Percentiles rank a stretch among this genome's conserved stretches.
phyloP scores from a whole-genome alignment of 192 early-diverging fungal genomes.

The Bifiguratus adelaidae region DNA sequence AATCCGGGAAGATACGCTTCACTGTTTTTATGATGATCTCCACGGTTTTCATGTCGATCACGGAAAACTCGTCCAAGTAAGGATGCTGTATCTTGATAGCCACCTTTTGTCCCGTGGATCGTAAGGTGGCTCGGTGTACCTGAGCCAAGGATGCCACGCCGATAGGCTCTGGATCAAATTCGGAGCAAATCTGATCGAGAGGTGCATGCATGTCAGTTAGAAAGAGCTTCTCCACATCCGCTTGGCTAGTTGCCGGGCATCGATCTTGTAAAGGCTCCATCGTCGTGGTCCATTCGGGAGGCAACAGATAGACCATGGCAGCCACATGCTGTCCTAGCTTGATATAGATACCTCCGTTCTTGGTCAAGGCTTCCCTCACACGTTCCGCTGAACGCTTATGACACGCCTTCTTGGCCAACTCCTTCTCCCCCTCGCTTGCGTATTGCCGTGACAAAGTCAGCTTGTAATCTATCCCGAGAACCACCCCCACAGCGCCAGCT shows the following conservation, averaged over 20 bases:
- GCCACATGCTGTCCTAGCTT: conserved; percentile 84
- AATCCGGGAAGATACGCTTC: conserved; percentile 76
- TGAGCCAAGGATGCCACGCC: conserved; percentile 94
- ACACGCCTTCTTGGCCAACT: conserved; percentile 30
- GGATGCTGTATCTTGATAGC: conserved; percentile 95
- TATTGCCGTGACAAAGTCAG: conserved; percentile 19
- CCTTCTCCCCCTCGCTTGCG: conserved; percentile 13
- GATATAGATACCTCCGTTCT: conserved; percentile 76
- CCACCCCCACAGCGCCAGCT: conserved; percentile 21
- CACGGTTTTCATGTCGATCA: conserved; percentile 72
- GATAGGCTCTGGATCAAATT: conserved; percentile 75
- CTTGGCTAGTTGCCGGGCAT: conserved; percentile 63
- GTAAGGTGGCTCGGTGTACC: conserved; percentile 73
- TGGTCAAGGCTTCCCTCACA: conserved; percentile 46
- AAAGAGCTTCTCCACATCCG: conserved; percentile 62
- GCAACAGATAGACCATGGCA: conserved; percentile 77
- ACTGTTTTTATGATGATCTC: conserved; percentile 48
- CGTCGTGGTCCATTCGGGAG: conserved; percentile 81
- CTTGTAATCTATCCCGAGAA: conserved; percentile 47
- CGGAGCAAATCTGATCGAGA: conserved; percentile 55
- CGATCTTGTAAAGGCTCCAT: conserved; percentile 77
- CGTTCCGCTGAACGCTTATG: conserved; percentile 61
- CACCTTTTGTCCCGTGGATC: conserved; percentile 53
- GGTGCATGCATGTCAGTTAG: conserved; percentile 51
- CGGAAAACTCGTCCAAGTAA: conserved; percentile 60